phyloP scores from a whole-genome alignment of 352 stramenopile genomes.

The Globisporangium okanoganense region DNA sequence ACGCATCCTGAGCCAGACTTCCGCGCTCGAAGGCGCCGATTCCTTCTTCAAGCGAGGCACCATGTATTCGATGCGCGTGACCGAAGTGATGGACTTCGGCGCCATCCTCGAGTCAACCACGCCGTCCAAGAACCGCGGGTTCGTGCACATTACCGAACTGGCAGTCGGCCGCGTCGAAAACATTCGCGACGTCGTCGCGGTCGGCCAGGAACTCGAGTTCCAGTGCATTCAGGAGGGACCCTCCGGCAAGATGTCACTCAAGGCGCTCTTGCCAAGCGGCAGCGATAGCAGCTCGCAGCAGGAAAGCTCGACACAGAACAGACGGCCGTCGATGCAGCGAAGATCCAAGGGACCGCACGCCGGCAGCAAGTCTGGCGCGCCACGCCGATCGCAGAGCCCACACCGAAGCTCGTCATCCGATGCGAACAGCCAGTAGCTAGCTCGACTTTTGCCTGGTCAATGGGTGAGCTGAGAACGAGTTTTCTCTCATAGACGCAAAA shows the following conservation, averaged over 20 bases:
- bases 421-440: neutral
- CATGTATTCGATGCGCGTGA: conserved; percentile 91
- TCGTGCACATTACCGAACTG: conserved; percentile 96
- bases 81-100: conserved; percentile 95
- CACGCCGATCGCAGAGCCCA: conserved; percentile 14
- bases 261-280: conserved; percentile 27
- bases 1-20: conserved; percentile 52
- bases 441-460: neutral
- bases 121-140: conserved; percentile 79
- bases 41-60: conserved; percentile 86
- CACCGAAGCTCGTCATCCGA: conserved; percentile 9
- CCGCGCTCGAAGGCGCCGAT: conserved; percentile 9
- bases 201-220: conserved; percentile 77
- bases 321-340: conserved; percentile 27
- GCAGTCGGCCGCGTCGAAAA: conserved; percentile 54
- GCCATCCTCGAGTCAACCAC: conserved; percentile 82
- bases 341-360: conserved; percentile 14
- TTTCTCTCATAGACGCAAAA: conserved; percentile 9
- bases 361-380: conserved; percentile 3
- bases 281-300: neutral
- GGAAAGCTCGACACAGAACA: conserved; percentile 14
- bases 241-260: conserved; percentile 82
- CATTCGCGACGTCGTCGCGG: conserved; percentile 55
- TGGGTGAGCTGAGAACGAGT: neutral
- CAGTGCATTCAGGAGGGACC: conserved; percentile 73